Base-by-base conservation (phyloP, 345 rosid species). In the Populus ilicifolia region DNA sequence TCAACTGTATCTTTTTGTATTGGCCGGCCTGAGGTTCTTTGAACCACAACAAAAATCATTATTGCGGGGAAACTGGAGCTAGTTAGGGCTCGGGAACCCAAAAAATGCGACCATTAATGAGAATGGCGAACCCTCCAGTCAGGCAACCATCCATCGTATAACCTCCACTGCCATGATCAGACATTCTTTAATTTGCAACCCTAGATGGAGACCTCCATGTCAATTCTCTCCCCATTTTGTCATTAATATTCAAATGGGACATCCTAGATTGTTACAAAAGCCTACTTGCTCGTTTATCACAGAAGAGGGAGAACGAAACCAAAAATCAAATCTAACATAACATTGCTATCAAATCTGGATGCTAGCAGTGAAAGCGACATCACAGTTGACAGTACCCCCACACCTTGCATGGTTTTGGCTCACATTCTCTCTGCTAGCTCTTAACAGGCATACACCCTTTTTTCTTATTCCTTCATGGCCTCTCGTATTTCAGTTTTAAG, bases 51-150 rank as follows among this genome's bases (percentile, higher is more conserved):
- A 30, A 50, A 27, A 72, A 17, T 20, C 21, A 23, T 62, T 7
- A 33, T 30, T 17, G 43, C 43, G 36, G 2, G 38, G 5, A 1
- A 41, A 17, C 9, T 44, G 27, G n/a, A 33, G 46, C 13, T 35
- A 21, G 8, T 13, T n/a, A 18, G 13, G 81, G 83, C 81, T 77
- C 85, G 8, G 73, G 4, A 38, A 66, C 86, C 89, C 85, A 85
- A 81, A 84, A 85, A 79, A 81, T 83, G 85, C 84, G 74, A 68
- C 72, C 80, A 81, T 83, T 85, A 78, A 81, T 75, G 82, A 74
- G 71, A 77, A 70, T 12, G 17, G 67, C 65, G 1, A 69, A 69
- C 27, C 54, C 69, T 9, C 17, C 18, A 74, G 27, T 43, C 69
- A 65, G 30, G 6, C 21, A 52, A 67, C 74, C 65, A 36, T 43